These are phyloP conservation scores for Pichia manshurica DNA, from an alignment of 805 yeast genomes.

Conservation along the genomic window DNA sequence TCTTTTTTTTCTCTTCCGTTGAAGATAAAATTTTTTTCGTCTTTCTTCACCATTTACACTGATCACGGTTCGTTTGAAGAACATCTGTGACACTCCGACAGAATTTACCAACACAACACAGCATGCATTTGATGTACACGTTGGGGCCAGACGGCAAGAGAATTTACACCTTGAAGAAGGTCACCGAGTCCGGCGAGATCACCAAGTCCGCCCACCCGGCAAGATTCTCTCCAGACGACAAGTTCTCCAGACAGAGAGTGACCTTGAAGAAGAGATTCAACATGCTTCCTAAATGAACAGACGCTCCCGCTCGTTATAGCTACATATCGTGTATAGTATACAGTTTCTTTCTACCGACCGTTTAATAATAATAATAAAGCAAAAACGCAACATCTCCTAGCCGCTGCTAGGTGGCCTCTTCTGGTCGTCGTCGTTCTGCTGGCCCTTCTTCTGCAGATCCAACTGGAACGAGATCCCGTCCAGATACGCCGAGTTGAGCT, in stretches of 20 bases:
- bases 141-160: constrained; percentile 93
- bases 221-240: constrained; percentile 98
- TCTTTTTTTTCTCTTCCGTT: background rate
- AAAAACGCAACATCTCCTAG: background rate
- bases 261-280: constrained; percentile 93
- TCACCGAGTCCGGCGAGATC: constrained; percentile 80
- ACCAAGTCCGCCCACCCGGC: constrained; percentile 99
- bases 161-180: constrained; percentile 82
- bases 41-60: too few species aligned
- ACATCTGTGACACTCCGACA: too few species aligned
- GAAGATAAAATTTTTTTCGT: too few species aligned
- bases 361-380: too few species aligned
- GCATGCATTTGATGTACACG: constrained; percentile 97
- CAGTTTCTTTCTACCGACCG: background rate
- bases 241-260: constrained; percentile 97
- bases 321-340: background rate
- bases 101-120: too few species aligned
- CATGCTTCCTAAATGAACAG: constrained; percentile 61
- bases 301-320: too few species aligned
- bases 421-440: background rate
- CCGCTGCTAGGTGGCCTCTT: background rate
- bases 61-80: too few species aligned
- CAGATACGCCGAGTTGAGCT: constrained; percentile 32
- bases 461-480: constrained; percentile 10
- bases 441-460: constrained; percentile 5